A percentile compares a stretch with the other conserved stretches of the same genome.
These are phyloP conservation scores for Capronia coronata DNA, from an alignment of 2,329 filamentous ascomycete species.

Conservation along the genomic window DNA sequence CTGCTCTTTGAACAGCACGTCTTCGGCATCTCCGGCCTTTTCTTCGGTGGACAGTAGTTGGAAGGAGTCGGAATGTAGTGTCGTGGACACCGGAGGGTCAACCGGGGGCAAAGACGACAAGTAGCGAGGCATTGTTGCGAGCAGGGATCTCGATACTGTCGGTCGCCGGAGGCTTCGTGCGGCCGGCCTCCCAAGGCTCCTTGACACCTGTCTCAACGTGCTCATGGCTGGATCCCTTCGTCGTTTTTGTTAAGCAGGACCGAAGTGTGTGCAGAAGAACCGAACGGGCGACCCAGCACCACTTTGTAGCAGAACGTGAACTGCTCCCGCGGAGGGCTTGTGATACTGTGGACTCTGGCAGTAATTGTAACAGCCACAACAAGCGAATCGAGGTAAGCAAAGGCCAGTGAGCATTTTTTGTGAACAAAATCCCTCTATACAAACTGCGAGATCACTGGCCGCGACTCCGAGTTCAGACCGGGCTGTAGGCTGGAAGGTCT, in stretches of 20 bases:
- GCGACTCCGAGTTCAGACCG: constrained; percentile 1
- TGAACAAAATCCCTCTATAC: too few relatives aligned
- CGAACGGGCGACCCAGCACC: too few relatives aligned
- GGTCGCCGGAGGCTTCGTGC: constrained; percentile 7
- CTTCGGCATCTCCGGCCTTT: constrained; percentile 75
- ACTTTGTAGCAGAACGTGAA: background rate
- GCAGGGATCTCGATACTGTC: constrained; percentile 7
- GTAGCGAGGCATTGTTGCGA: constrained; percentile 41
- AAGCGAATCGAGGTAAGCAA: background rate
- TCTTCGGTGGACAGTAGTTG: constrained; percentile 72
- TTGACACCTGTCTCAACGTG: constrained; percentile 23
- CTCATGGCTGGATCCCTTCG: background rate
- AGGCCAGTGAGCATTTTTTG: too few relatives aligned
- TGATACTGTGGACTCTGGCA: background rate
- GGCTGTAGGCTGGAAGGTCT: background rate
- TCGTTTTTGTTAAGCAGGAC: background rate
- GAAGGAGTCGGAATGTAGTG: constrained; percentile 67
- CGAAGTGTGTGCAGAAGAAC: too few relatives aligned
- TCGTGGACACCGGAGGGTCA: constrained; percentile 55
- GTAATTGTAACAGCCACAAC: background rate
- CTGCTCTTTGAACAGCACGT: constrained; percentile 76
- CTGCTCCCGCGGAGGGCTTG: too few relatives aligned
- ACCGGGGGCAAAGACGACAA: constrained; percentile 49
- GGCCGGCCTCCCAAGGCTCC: constrained; percentile 19
- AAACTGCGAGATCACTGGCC: background rate